Evolutionary conservation across 2,329 filamentous ascomycete species (phyloP), one percentile per base, ranked within the genome.

Genomic region (Cladosporium phlei): DNA sequence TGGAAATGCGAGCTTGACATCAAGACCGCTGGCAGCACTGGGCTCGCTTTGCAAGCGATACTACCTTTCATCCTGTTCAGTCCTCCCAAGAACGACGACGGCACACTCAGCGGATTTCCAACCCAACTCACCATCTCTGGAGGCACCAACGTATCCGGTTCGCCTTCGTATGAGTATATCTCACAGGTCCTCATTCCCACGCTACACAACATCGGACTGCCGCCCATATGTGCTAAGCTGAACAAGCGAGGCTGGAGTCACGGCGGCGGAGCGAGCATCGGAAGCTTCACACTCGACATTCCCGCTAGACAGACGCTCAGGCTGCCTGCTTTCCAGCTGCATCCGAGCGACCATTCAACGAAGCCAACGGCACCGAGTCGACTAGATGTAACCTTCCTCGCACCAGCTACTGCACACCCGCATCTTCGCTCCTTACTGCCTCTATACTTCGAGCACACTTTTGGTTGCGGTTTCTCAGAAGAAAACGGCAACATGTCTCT

Each of bases 11-110:
- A 61, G 3, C 68, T 77, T 28, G 58, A 63, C 14, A 66, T 76
- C 28, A 61, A 67, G 3, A 73, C 72, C 2, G 74, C 76, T 0
- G 79, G 79, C 0, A 75, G 73, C 14, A 69, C 77, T 4, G 76
- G 72, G 37, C 65, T 82, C 10, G 71, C 79, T 0, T 69, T 82
- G 44, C 79, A 82, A 58, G 78, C 79, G 4, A 63, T 82, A 3
- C 70, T 82, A 29, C 79, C 79, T 0, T 81, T 74, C 52, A 59
- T 82, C 2, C 60, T 82, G 2, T 74, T 78, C 59, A 24, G 7
- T 14, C 46, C 46, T 9, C 46, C 46, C 14, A 30, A 74, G 55
- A 60, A 62, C 24, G 48, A 54, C 25, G 27, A 44, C 5, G 29
- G 30, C 29, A 35, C 43, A 11, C 27, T 27, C 11, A 49, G 52